Evolutionary conservation across 2,329 filamentous ascomycete genomes (phyloP), one percentile per base, ranked within the genome.

Genomic region (Hymenotorrendiella dingleyae): DNA sequence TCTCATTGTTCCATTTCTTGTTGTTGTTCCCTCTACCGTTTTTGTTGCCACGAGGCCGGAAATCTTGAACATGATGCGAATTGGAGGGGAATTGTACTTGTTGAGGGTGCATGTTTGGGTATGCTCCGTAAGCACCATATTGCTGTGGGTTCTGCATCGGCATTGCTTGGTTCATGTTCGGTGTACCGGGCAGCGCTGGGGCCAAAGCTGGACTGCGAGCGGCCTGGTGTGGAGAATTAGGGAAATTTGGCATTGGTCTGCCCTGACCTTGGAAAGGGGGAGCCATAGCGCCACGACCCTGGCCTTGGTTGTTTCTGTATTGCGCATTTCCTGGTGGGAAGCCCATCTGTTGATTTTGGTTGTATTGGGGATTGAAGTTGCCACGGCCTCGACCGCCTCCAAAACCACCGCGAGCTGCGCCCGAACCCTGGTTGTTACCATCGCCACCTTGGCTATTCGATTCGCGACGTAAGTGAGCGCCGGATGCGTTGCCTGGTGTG

Each of bases 381-480:
- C 72, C 73, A 57, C 80, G 72, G 28, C 74, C 71, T 47, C 76
- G 73, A 28, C 75, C 75, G 54, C 70, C 71, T 53, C 70, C 71
- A 58, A 68, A 76, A 48, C 71, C 69, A 52, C 74, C 74, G 50
- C 78, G 74, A 67, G 64, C 47, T 30, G 44, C 30, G 65, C 69
- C 62, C 70, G 66, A 57, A 66, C 68, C 52, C 60, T 78, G 76
- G 61, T 75, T 80, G 63, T 73, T 77, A 65, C 82, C 76, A 51
- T 90, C 84, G 62, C 78, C 80, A 51, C 80, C 75, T 17, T 36
- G 21, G 17, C 87, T 94, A 60, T 93, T 88, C 27, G 91, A 96
- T 62, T 91, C 85, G 55, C 88, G 84, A 58, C 91, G 84, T 56
- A 87, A 77, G 66, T 97, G 90, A 52, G 76, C 78, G n/a, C 19